These are phyloP conservation scores for Anthracocystis panici-leucophaei DNA, from an alignment of 1,284 basidiomycete species.

Conservation along the genomic window DNA sequence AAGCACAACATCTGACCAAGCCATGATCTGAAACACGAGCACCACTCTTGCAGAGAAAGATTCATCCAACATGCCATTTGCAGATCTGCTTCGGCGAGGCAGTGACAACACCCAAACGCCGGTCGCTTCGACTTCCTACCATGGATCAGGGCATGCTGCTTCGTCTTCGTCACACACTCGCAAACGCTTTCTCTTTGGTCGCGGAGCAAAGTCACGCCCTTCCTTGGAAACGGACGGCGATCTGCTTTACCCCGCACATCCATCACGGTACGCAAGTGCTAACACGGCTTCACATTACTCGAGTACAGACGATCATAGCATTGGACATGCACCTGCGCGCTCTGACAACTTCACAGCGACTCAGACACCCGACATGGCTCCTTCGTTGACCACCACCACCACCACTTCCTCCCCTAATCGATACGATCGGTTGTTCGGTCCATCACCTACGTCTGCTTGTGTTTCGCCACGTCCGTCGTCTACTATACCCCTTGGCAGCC, in stretches of 20 bases:
- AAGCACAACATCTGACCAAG: neutral
- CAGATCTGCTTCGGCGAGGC: conserved; percentile 24
- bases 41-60: neutral
- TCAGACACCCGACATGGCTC: neutral
- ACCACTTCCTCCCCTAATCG: conserved; percentile 10
- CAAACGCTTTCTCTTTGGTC: conserved; percentile 19
- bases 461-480: conserved; percentile 10
- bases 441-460: conserved; percentile 8
- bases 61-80: conserved; percentile 29
- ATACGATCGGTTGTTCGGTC: conserved; percentile 31
- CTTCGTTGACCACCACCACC: conserved; percentile 6
- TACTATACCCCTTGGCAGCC: neutral
- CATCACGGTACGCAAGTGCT: neutral
- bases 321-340: conserved; percentile 30
- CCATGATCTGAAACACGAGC: conserved; percentile 20
- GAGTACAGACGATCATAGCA: conserved; percentile 22
- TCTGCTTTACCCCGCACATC: conserved; percentile 25
- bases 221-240: conserved; percentile 8
- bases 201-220: conserved; percentile 13
- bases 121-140: conserved; percentile 15
- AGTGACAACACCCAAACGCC: neutral
- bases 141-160: neutral
- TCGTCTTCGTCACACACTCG: conserved; percentile 1
- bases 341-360: conserved; percentile 6
- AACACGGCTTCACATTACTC: conserved; percentile 22